These are phyloP conservation scores for Penicillium italicum DNA, from an alignment of 2,329 filamentous ascomycete species.

Conservation along the genomic window DNA sequence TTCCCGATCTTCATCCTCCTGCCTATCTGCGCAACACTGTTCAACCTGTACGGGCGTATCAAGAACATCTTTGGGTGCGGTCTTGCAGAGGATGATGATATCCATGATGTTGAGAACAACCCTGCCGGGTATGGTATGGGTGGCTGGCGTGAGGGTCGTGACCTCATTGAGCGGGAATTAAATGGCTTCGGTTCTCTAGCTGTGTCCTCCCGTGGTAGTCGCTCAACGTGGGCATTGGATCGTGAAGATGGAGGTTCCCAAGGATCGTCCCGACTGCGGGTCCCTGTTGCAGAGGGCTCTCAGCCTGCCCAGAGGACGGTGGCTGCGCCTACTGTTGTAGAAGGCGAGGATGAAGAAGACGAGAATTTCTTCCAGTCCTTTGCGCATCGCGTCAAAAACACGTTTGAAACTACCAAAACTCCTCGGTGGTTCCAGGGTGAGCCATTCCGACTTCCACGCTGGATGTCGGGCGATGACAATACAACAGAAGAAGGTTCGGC, in stretches of 20 bases:
- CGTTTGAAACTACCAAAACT: slow-evolving; percentile 75
- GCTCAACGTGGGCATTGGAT: slow-evolving; percentile 29
- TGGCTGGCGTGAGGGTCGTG: slow-evolving; percentile 85
- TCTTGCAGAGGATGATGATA: slow-evolving; percentile 69
- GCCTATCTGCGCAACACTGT: slow-evolving; percentile 78
- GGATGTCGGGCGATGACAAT: slow-evolving; percentile 65
- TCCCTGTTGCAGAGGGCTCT: slow-evolving; percentile 30
- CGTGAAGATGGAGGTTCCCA: slow-evolving; percentile 25
- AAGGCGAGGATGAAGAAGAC: slow-evolving; percentile 64
- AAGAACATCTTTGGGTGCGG: slow-evolving; percentile 76
- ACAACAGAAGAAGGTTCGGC: slow-evolving; percentile 31
- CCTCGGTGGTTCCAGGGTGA: slow-evolving; percentile 79
- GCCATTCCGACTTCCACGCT: slow-evolving; percentile 71
- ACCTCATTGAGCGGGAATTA: slow-evolving; percentile 83
- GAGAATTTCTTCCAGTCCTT: slow-evolving; percentile 82
- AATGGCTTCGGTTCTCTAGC: slow-evolving; percentile 56
- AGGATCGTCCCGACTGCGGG: slow-evolving; percentile 33
- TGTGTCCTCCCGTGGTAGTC: slow-evolving; percentile 35
- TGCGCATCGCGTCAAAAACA: slow-evolving; percentile 83
- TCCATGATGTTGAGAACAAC: slow-evolving; percentile 57
- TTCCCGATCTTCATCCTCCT: slow-evolving; percentile 86
- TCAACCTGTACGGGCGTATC: slow-evolving; percentile 82
- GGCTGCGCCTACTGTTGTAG: slow-evolving; percentile 41
- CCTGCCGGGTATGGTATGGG: slow-evolving; percentile 67
- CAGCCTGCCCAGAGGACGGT: slow-evolving; percentile 32